phyloP scores from a whole-genome alignment of 345 rosid species.

The Lepidium africanum region DNA sequence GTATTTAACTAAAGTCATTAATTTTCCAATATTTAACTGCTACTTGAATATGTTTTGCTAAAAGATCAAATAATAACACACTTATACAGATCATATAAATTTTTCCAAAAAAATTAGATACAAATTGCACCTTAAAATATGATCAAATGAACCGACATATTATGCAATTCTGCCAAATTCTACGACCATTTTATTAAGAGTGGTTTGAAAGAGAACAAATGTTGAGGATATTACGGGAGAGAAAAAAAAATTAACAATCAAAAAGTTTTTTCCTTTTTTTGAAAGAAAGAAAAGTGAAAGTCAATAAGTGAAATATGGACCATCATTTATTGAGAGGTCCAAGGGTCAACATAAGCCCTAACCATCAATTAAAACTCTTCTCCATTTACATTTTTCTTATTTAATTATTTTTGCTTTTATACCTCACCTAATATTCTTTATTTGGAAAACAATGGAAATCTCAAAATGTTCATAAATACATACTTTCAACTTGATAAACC shows the following conservation, averaged over 20 bases:
- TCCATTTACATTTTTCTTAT: background rate
- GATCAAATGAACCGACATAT: too few species aligned
- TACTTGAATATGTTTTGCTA: too few species aligned
- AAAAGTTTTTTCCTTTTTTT: background rate
- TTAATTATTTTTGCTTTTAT: background rate
- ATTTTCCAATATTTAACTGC: too few species aligned
- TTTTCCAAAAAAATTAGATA: too few species aligned
- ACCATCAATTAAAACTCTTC: background rate
- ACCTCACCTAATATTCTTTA: background rate
- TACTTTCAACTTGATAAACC: background rate
- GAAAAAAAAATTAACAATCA: background rate
- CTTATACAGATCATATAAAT: too few species aligned
- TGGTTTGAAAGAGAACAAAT: background rate
- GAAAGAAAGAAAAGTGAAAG: background rate
- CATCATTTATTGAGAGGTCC: background rate
- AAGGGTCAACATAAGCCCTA: constrained; percentile 19
- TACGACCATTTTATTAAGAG: background rate
- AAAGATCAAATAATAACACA: too few species aligned
- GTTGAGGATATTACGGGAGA: background rate
- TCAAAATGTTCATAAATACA: background rate
- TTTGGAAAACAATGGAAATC: background rate
- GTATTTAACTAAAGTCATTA: too few species aligned
- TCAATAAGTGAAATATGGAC: constrained; percentile 11
- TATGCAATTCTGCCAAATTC: too few species aligned
- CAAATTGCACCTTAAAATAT: too few species aligned